Conservation (phyloP, 306 rosid genomes). For the Pterocarpus macrocarpus region DNA sequence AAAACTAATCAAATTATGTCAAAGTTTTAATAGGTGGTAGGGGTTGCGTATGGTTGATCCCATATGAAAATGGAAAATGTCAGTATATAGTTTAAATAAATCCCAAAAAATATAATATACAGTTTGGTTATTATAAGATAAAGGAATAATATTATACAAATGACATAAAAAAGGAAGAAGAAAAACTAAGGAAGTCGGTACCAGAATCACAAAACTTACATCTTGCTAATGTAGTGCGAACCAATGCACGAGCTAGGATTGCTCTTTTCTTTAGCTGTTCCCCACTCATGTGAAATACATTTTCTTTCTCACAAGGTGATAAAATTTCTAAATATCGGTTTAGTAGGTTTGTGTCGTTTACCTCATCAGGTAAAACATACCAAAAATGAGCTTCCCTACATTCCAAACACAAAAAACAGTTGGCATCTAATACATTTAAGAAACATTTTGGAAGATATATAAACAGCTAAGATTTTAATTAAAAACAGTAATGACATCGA, state of each 20-base stretch:
- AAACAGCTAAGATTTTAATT: constrained; percentile 16
- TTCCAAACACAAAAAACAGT: constrained; percentile 33
- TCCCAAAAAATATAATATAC: background rate
- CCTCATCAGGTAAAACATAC: constrained; percentile 80
- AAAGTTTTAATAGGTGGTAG: background rate
- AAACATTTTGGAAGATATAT: constrained; percentile 3
- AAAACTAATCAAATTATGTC: constrained; percentile 29
- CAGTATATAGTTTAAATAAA: background rate
- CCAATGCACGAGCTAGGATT: constrained; percentile 77
- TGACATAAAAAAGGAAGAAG: background rate
- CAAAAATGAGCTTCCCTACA: constrained; percentile 88
- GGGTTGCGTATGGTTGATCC: constrained; percentile 13
- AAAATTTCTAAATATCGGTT: constrained; percentile 69
- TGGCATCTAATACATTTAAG: background rate
- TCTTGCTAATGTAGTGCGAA: constrained; percentile 91
- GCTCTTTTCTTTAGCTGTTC: constrained; percentile 73
- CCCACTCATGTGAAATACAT: constrained; percentile 61
- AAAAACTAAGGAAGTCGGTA: background rate
- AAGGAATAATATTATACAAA: constrained; percentile 17
- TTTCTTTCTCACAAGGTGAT: constrained; percentile 76
- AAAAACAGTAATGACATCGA: constrained; percentile 1
- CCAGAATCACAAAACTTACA: constrained; percentile 59
- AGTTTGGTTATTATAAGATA: constrained; percentile 12
- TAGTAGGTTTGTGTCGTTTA: constrained; percentile 62
- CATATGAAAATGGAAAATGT: background rate